These are phyloP conservation scores for Ganoderma sinense DNA, from an alignment of 1,284 basidiomycete genomes.

Conservation along the genomic window DNA sequence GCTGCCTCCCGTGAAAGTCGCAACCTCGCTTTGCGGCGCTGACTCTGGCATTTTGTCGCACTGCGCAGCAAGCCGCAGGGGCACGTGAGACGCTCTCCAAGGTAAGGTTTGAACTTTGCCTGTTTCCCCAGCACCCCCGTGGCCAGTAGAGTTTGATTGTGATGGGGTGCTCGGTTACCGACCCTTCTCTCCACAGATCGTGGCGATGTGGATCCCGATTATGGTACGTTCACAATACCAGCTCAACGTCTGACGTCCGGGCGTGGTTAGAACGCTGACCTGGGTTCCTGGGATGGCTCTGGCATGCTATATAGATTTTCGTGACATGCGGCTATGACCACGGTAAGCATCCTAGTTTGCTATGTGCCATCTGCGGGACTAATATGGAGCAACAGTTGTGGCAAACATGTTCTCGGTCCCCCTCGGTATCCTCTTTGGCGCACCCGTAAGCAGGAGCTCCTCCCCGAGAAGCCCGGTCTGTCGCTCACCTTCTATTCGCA, in stretches of 20 bases:
- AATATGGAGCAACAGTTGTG: conserved; percentile 47
- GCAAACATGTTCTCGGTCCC: conserved; percentile 83
- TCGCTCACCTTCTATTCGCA: conserved; percentile 33
- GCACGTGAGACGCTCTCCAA: conserved; percentile 79
- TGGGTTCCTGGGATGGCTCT: not conserved
- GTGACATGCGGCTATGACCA: conserved; percentile 79
- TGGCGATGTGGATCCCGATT: conserved; percentile 80
- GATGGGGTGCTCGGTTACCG: not conserved
- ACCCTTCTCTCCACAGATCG: conserved; percentile 48
- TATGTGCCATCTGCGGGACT: not conserved
- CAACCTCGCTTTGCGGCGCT: not conserved
- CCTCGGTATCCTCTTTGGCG: conserved; percentile 76
- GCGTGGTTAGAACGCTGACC: not conserved
- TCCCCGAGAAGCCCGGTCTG: not conserved
- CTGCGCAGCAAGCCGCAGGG: conserved; percentile 70
- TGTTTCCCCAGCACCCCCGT: not conserved
- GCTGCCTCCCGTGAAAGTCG: conserved; percentile 32
- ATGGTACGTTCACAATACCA: conserved; percentile 53
- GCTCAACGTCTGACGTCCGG: not conserved
- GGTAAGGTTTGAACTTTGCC: conserved; percentile 41
- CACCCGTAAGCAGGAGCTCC: conserved; percentile 52
- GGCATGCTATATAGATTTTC: conserved; percentile 53
- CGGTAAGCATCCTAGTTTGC: conserved; percentile 48
- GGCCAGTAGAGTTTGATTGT: not conserved
- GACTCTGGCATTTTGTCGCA: not conserved